A percentile compares a stretch with the other conserved stretches of the same genome.
phyloP scores from a whole-genome alignment of 331 rosid genomes.

The Stylosanthes scabra region DNA sequence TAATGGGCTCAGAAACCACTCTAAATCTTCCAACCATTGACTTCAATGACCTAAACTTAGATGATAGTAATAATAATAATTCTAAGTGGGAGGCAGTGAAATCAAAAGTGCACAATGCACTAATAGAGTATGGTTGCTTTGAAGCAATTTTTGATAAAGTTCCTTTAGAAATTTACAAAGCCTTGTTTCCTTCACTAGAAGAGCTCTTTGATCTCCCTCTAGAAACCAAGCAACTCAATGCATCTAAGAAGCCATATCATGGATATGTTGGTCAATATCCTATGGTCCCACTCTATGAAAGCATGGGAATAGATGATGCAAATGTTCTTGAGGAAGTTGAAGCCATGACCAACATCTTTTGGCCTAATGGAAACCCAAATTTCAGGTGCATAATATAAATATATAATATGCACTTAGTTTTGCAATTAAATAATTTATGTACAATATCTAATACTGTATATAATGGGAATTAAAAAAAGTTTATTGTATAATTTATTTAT shows the following conservation, averaged over 20 bases:
- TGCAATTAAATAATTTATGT: neutral
- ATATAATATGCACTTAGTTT: too few relatives aligned
- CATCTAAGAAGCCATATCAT: slow-evolving; percentile 62
- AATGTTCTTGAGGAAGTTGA: slow-evolving; percentile 47
- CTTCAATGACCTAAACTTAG: slow-evolving; percentile 34
- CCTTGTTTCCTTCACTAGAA: slow-evolving; percentile 42
- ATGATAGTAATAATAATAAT: slow-evolving; percentile 34
- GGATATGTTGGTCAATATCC: slow-evolving; percentile 71
- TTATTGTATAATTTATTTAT: too few relatives aligned
- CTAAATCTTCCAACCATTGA: slow-evolving; percentile 44
- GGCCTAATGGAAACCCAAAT: slow-evolving; percentile 70
- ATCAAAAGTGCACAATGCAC: slow-evolving; percentile 60
- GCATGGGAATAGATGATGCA: slow-evolving; percentile 69
- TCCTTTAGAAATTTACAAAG: slow-evolving; percentile 46
- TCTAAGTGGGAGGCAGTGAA: slow-evolving; percentile 61
- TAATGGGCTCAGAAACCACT: slow-evolving; percentile 51
- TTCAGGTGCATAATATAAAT: too few relatives aligned
- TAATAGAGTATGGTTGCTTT: slow-evolving; percentile 71
- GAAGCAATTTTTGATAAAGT: slow-evolving; percentile 61
- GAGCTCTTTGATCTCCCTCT: slow-evolving; percentile 74
- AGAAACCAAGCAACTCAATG: slow-evolving; percentile 58
- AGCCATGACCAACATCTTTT: slow-evolving; percentile 44
- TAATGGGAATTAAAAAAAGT: too few relatives aligned
- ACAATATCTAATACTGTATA: too few relatives aligned
- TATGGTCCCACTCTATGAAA: slow-evolving; percentile 62